Conservation (phyloP, 306 rosid species). For the Phaseolus lunatus region DNA sequence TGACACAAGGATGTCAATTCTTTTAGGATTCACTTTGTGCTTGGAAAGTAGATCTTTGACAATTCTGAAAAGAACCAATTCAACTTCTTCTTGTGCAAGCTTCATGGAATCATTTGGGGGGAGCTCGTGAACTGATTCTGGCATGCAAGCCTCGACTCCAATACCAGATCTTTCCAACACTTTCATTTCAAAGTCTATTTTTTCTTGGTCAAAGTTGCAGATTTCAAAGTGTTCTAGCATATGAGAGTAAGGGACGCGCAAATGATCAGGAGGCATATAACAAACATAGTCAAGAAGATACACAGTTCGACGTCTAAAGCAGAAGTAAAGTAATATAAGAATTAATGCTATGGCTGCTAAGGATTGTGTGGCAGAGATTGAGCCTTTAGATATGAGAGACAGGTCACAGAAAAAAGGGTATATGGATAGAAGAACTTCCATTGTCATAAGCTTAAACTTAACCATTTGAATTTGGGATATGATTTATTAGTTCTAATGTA, state of each 20-base stretch:
- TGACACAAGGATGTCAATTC: conserved; percentile 76
- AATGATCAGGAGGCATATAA: conserved; percentile 60
- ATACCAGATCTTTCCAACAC: conserved; percentile 69
- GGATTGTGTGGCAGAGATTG: conserved; percentile 45
- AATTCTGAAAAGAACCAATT: conserved; percentile 62
- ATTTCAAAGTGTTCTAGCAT: conserved; percentile 53
- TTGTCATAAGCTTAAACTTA: conserved; percentile 34
- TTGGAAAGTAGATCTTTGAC: conserved; percentile 60
- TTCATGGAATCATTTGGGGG: conserved; percentile 48
- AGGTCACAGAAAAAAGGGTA: conserved; percentile 21
- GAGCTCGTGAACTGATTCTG: conserved; percentile 58
- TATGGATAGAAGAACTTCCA: conserved; percentile 46
- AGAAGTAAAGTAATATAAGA: conserved; percentile 45
- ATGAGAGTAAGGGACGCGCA: conserved; percentile 48
- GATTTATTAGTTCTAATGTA: conserved; percentile 37
- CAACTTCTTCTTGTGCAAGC: conserved; percentile 48
- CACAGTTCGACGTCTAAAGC: conserved; percentile 43
- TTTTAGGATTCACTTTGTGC: conserved; percentile 60
- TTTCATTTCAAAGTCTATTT: conserved; percentile 52
- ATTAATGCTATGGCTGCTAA: conserved; percentile 47
- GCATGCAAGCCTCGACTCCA: conserved; percentile 65
- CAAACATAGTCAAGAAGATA: conserved; percentile 73
- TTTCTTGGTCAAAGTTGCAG: conserved; percentile 39
- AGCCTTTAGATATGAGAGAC: conserved; percentile 23
- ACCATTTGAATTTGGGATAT: conserved; percentile 29